A percentile compares a stretch with the other conserved stretches of the same genome.
Conservation (phyloP, 1,284 basidiomycete species). For the Microstroma glucosiphilum region DNA sequence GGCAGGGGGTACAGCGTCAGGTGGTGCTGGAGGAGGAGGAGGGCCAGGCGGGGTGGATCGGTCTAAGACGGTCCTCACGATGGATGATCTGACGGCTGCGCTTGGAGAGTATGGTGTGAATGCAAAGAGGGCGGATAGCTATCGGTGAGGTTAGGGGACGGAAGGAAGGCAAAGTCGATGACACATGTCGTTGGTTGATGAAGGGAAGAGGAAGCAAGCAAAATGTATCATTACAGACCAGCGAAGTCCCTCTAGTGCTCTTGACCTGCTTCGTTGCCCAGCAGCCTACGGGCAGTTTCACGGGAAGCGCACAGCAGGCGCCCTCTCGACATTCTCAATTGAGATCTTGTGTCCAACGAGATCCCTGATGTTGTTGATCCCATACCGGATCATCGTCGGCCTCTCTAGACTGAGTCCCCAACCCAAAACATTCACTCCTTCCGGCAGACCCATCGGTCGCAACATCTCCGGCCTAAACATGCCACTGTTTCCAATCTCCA, state of each 20-base stretch:
- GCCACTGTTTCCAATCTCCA: conserved; percentile 78
- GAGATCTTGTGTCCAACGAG: conserved; percentile 95
- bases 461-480: conserved; percentile 99
- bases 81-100: conserved; percentile 91
- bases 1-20: conserved; percentile 2
- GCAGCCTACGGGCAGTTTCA: not conserved
- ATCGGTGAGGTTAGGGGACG: conserved; percentile 24
- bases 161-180: conserved; percentile 3
- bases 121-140: conserved; percentile 44
- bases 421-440: conserved; percentile 91
- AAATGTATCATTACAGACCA: not conserved
- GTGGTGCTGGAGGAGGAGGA: conserved; percentile 9
- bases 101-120: conserved; percentile 77
- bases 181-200: no score
- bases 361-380: conserved; percentile 91
- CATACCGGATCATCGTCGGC: conserved; percentile 90
- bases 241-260: no score
- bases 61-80: conserved; percentile 89
- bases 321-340: conserved; percentile 38
- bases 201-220: not conserved
- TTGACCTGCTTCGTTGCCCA: no score
- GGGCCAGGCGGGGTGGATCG: conserved; percentile 58
- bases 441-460: conserved; percentile 90
- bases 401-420: conserved; percentile 90
- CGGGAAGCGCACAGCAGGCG: conserved; percentile 45